Evolutionary conservation across 2,329 filamentous ascomycete species (phyloP).

Genomic region (Fusarium ambrosium): DNA sequence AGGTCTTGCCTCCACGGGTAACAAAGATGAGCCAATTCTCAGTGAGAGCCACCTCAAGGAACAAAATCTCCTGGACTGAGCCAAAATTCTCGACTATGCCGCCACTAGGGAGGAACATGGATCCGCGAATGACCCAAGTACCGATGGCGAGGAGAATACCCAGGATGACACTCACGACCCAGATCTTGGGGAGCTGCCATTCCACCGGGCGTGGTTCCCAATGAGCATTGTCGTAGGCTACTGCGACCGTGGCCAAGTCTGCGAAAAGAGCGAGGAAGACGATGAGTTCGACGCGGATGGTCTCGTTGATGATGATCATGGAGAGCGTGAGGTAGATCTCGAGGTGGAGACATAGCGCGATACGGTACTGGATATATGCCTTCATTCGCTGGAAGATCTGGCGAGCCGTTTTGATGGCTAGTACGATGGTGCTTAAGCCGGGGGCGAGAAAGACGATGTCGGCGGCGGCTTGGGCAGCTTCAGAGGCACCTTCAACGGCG

Average conservation of each 20-base stretch:
- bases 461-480: constrained; percentile 29
- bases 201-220: constrained; percentile 26
- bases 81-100: constrained; percentile 25
- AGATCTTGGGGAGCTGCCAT: constrained; percentile 31
- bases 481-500: constrained; percentile 22
- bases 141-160: constrained; percentile 10
- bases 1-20: constrained; percentile 25
- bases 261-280: constrained; percentile 18
- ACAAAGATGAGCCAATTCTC: constrained; percentile 40
- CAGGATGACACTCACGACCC: constrained; percentile 26
- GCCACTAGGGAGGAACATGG: constrained; percentile 6
- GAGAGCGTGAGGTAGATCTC: constrained; percentile 25
- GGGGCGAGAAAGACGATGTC: constrained; percentile 30
- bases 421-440: not conserved
- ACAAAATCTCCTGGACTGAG: constrained; percentile 18
- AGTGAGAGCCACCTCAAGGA: constrained; percentile 28
- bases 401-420: constrained; percentile 12
- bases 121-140: constrained; percentile 3
- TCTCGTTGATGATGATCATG: constrained; percentile 36
- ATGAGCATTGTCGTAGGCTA: constrained; percentile 36
- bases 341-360: constrained; percentile 19
- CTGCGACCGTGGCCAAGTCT: constrained; percentile 22
- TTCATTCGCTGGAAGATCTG: constrained; percentile 37
- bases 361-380: constrained; percentile 35
- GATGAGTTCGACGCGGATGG: constrained; percentile 15